Conservation (phyloP, 2,329 filamentous ascomycete species). For the Xenosphaeropsis pyriputrescens region DNA sequence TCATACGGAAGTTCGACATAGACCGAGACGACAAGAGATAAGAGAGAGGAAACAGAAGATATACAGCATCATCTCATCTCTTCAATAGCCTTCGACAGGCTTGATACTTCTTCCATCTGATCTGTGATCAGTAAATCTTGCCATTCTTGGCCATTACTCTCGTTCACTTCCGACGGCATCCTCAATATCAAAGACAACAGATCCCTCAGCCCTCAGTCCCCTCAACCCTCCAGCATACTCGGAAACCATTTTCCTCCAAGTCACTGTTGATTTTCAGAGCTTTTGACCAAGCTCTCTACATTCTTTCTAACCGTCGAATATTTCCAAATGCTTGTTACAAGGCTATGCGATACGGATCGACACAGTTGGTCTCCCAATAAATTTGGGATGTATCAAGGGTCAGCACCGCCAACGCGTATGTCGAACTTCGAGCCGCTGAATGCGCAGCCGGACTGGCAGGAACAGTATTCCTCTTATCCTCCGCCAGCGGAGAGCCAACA, state of each 20-base stretch:
- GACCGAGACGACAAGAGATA: too few relatives aligned
- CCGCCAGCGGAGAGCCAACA: constrained; percentile 10
- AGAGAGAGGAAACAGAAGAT: too few relatives aligned
- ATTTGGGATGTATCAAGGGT: constrained; percentile 11
- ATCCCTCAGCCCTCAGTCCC: neutral
- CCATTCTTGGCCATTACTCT: too few relatives aligned
- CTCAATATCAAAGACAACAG: neutral
- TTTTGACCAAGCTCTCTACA: too few relatives aligned
- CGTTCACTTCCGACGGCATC: too few relatives aligned
- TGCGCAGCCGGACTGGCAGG: constrained; percentile 20
- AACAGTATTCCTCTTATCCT: constrained; percentile 18
- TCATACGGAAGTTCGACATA: too few relatives aligned
- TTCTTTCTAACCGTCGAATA: neutral
- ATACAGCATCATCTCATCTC: neutral
- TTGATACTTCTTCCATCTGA: neutral
- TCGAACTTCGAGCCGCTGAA: constrained; percentile 20
- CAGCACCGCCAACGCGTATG: constrained; percentile 15
- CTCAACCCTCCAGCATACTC: neutral
- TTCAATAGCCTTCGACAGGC: neutral
- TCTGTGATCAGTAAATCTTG: too few relatives aligned
- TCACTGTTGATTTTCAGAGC: too few relatives aligned
- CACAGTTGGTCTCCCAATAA: constrained; percentile 22
- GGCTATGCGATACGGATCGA: constrained; percentile 20
- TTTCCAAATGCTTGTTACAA: constrained; percentile 19
- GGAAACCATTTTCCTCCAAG: too few relatives aligned